Base-by-base conservation (phyloP, 768 basidiomycete species). In the Lentinula lateritia region DNA sequence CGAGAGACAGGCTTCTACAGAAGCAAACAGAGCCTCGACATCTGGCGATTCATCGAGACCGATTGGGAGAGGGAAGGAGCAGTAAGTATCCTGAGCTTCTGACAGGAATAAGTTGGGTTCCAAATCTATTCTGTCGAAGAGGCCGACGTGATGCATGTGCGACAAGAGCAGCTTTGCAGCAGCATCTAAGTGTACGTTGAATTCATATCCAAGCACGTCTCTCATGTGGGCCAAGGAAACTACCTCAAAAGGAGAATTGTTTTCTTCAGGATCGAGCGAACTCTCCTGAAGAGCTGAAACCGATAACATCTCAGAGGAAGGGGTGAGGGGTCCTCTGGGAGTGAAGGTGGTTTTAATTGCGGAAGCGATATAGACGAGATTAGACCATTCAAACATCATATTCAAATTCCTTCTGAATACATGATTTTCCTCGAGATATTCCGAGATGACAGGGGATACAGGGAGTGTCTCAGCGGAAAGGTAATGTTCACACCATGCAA, bases 11-110 rank as follows among this genome's bases (percentile, higher is more conserved):
- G 83, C 81, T 69, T 92, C 91, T 32, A 92, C 83, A 5, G 88
- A 80, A 6, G 84, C 79, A 18, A 92, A 83, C 34, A 94, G 75
- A 0, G 80, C 83, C 67, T 93, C 91, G 6, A 93, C 89, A 50
- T 86, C 84, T 16, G 79, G 78, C 1, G 90, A 88, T 12, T 86
- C 72, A 64, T 93, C 92, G 45, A 92, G 78, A 0, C 87, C 83
- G 9, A 89, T 71, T 0, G 92, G 90, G 18, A 93, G 71, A 1
- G 86, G 86, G 65, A 92, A 92, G 8, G 73, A 74, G 66, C 86
- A 89, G 56, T 74, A 70, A 36, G 75, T 64, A 20, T 75, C 66
- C 28, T 75, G 73, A 43, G 75, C 71, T 35, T 70, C 67, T 13
- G 64, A 45, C 16, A 71, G 71, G 65, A 82, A 77, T 39, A 81